These are phyloP conservation scores for Cystofilobasidium capitatum DNA, from an alignment of 768 basidiomycete species.

Conservation along the genomic window DNA sequence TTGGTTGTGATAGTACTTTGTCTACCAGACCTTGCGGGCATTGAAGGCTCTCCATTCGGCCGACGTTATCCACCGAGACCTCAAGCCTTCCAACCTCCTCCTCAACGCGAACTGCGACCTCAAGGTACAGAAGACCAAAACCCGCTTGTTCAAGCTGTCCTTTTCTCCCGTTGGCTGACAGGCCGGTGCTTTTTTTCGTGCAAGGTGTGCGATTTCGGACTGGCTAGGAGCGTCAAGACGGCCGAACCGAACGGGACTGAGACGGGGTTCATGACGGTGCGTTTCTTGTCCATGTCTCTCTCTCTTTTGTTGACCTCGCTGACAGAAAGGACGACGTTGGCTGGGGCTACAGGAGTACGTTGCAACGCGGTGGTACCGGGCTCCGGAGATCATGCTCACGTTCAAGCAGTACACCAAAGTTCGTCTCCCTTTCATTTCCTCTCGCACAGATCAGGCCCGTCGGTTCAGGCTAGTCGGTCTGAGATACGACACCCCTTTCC, in stretches of 20 bases:
- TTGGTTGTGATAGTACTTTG: slow-evolving; percentile 59
- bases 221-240: slow-evolving; percentile 23
- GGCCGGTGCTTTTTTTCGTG: not conserved
- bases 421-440: not conserved
- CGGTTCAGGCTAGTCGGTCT: not conserved
- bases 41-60: slow-evolving; percentile 91
- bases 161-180: no score
- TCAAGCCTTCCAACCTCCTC: slow-evolving; percentile 91
- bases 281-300: not conserved
- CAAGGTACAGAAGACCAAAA: slow-evolving; percentile 50
- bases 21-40: slow-evolving; percentile 88
- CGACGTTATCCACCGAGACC: slow-evolving; percentile 78
- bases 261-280: slow-evolving; percentile 39
- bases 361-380: slow-evolving; percentile 69
- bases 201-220: slow-evolving; percentile 28
- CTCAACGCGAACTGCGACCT: slow-evolving; percentile 94
- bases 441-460: not conserved
- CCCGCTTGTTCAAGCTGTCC: not conserved
- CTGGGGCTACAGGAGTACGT: slow-evolving; percentile 63
- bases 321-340: not conserved
- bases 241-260: slow-evolving; percentile 34
- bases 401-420: slow-evolving; percentile 46
- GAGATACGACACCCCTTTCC: not conserved
- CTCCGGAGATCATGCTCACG: slow-evolving; percentile 47
- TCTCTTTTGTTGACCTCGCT: not conserved